Evolutionary conservation across 495 filamentous ascomycete genomes (phyloP).

Genomic region (Aspergillus cristatus): DNA sequence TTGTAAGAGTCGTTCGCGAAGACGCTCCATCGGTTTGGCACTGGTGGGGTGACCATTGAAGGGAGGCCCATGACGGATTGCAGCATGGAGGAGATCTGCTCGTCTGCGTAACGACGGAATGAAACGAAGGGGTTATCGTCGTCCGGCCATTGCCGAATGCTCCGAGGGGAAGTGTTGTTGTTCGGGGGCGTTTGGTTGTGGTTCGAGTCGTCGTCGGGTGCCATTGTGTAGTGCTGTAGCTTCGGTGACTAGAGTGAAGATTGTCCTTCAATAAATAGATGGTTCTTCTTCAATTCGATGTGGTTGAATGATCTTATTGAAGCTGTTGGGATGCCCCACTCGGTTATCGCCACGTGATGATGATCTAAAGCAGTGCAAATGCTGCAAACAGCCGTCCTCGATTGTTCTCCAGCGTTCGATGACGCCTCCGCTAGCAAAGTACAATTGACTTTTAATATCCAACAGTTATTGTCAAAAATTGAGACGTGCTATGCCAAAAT

Average conservation of each 20-base stretch:
- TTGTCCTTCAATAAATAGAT: no score
- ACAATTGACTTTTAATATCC: not conserved
- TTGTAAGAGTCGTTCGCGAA: slow-evolving; percentile 22
- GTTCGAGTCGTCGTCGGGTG: slow-evolving; percentile 19
- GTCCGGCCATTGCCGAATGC: slow-evolving; percentile 16
- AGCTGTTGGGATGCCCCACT: slow-evolving; percentile 22
- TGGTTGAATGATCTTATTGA: no score
- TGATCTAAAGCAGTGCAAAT: no score
- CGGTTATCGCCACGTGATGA: slow-evolving; percentile 24
- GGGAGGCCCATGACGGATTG: slow-evolving; percentile 44
- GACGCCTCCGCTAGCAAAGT: not conserved
- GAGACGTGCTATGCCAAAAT: no score
- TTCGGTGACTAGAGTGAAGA: not conserved
- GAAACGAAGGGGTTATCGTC: slow-evolving; percentile 48
- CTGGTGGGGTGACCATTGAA: slow-evolving; percentile 20
- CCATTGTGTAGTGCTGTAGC: slow-evolving; percentile 14
- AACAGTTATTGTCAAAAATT: no score
- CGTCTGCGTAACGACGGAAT: slow-evolving; percentile 52
- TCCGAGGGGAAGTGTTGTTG: slow-evolving; percentile 4
- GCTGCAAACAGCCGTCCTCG: slow-evolving; percentile 3
- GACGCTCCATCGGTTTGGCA: slow-evolving; percentile 26
- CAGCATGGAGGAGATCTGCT: slow-evolving; percentile 46
- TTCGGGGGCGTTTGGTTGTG: slow-evolving; percentile 4
- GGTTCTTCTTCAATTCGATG: no score
- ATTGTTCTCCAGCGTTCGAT: not conserved